Conservation (phyloP, 192 early-diverging fungal genomes). For the Rhizoclosmatium globosum region DNA sequence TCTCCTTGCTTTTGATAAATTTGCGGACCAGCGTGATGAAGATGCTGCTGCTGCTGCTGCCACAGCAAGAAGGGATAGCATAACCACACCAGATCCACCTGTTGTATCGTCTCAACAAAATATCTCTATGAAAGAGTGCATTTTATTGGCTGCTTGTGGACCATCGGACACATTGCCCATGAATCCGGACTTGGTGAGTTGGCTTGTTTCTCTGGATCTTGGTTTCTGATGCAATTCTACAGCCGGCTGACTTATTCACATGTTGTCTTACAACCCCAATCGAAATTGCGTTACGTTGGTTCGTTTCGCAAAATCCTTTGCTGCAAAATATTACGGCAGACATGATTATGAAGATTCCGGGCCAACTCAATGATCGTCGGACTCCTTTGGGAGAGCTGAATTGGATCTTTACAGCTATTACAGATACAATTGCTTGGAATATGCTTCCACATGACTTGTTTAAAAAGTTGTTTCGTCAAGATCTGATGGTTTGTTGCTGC, state of each 20-base stretch:
- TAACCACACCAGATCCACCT: background rate
- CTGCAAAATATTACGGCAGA: conserved; percentile 78
- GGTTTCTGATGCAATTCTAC: background rate
- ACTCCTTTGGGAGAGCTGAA: conserved; percentile 97
- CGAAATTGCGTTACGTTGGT: conserved; percentile 91
- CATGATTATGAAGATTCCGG: conserved; percentile 88
- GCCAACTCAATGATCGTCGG: conserved; percentile 85
- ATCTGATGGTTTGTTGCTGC: too few relatives aligned
- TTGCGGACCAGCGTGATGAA: conserved; percentile 84
- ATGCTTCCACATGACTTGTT: conserved; percentile 89
- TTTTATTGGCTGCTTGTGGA: conserved; percentile 93
- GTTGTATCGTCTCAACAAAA: conserved; percentile 25
- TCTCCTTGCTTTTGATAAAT: conserved; percentile 86
- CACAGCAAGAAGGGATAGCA: too few relatives aligned
- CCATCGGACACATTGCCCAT: conserved; percentile 87
- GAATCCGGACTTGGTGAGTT: conserved; percentile 89
- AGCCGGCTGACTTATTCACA: conserved; percentile 95
- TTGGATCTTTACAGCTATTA: conserved; percentile 99
- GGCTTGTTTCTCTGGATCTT: too few relatives aligned
- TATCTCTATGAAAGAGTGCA: conserved; percentile 74
- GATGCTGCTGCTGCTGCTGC: conserved; percentile 52
- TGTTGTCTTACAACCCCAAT: conserved; percentile 96
- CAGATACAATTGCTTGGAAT: conserved; percentile 98
- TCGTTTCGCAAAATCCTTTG: conserved; percentile 86
- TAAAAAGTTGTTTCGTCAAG: conserved; percentile 90